These are phyloP conservation scores for Sarocladium strictum DNA, from an alignment of 2,329 filamentous ascomycete genomes.

Conservation along the genomic window DNA sequence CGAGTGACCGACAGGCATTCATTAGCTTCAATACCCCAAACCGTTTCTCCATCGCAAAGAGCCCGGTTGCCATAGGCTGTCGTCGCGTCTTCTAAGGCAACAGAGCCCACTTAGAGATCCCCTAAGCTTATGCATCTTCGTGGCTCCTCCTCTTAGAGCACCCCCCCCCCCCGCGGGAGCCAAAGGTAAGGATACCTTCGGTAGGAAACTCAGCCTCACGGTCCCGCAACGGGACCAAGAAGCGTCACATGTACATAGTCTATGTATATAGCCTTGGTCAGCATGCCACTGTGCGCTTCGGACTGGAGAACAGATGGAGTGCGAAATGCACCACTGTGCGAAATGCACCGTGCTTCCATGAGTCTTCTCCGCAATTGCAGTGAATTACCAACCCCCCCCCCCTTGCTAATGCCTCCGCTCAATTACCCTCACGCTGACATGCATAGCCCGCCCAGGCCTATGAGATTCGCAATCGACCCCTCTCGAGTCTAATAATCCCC, in stretches of 20 bases:
- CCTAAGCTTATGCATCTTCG: too few species aligned
- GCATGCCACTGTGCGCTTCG: too few species aligned
- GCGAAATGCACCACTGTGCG: slow-evolving; percentile 1
- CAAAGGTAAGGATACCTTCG: neutral
- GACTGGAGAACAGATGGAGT: too few species aligned
- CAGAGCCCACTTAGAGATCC: too few species aligned
- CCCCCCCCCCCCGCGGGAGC: neutral
- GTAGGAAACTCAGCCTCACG: neutral
- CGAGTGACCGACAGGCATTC: neutral
- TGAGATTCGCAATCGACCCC: neutral
- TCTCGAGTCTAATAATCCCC: neutral
- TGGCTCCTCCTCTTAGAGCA: too few species aligned
- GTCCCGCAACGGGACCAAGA: neutral
- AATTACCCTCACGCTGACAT: neutral
- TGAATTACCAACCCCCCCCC: neutral
- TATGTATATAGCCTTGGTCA: too few species aligned
- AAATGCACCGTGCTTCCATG: neutral
- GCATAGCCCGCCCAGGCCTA: neutral
- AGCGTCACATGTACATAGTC: neutral
- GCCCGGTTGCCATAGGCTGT: too few species aligned
- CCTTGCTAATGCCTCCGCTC: neutral
- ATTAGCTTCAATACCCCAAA: neutral
- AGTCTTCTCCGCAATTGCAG: neutral
- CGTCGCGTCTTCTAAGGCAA: too few species aligned
- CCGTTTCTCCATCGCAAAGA: too few species aligned